Evolutionary conservation across 73 alveolate genomes (phyloP).

Genomic region (Uronychia setigera): DNA sequence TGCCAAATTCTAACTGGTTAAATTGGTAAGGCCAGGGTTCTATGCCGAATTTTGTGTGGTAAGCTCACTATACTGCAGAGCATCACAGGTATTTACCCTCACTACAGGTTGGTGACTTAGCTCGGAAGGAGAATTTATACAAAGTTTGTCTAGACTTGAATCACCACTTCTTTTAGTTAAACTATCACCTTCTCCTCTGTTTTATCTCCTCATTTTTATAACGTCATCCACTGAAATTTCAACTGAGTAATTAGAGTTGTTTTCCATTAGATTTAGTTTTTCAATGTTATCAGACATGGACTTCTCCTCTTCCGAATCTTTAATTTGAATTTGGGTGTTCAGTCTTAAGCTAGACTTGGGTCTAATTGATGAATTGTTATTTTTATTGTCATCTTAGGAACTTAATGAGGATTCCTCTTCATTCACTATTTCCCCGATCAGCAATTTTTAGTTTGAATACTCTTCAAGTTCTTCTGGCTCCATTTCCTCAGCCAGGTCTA

Average conservation of each 20-base stretch:
- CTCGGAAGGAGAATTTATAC: neutral
- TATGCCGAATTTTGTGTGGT: too few relatives aligned
- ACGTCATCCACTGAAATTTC: neutral
- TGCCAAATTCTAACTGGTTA: neutral
- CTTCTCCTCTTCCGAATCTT: neutral
- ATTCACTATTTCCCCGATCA: neutral
- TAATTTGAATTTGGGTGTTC: neutral
- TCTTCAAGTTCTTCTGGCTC: neutral
- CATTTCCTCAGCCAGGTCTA: neutral
- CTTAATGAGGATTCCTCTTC: neutral
- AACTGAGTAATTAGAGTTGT: neutral
- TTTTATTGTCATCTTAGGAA: neutral
- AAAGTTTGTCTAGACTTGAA: neutral
- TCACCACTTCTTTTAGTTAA: neutral
- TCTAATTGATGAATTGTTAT: too few relatives aligned
- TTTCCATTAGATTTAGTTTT: neutral
- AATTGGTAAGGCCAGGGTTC: too few relatives aligned
- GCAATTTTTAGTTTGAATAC: neutral
- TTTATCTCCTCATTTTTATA: too few relatives aligned
- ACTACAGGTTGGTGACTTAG: neutral
- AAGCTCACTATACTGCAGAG: too few relatives aligned
- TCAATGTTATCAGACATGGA: too few relatives aligned
- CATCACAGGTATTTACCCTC: neutral
- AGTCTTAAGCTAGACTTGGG: neutral
- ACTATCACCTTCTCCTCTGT: neutral